These are phyloP conservation scores for Clitopilus hobsonii DNA, from an alignment of 768 basidiomycete genomes.

Conservation along the genomic window DNA sequence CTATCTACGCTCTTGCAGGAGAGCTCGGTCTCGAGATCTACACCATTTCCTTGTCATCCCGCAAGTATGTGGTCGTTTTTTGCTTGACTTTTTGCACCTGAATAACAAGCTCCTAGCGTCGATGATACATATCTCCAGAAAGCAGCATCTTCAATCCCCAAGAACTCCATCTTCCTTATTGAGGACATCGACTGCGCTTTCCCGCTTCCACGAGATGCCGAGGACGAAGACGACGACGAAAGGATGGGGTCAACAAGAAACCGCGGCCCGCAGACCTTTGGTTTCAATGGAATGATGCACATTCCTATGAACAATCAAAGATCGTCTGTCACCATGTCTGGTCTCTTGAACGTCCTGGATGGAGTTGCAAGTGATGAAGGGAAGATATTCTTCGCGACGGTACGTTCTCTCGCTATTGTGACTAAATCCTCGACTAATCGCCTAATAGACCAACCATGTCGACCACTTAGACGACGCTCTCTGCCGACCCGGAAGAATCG, in stretches of 20 bases:
- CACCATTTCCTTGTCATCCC: slow-evolving; percentile 44
- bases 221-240: slow-evolving; percentile 14
- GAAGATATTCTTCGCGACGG: slow-evolving; percentile 57
- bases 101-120: slow-evolving; percentile 26
- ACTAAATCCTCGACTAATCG: neutral
- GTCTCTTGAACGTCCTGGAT: slow-evolving; percentile 54
- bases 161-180: slow-evolving; percentile 49
- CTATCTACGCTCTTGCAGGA: slow-evolving; percentile 50
- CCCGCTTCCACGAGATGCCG: slow-evolving; percentile 38
- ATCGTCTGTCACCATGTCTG: slow-evolving; percentile 45
- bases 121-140: slow-evolving; percentile 46
- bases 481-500: slow-evolving; percentile 53
- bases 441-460: slow-evolving; percentile 44
- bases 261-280: no score
- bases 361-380: slow-evolving; percentile 61
- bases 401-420: slow-evolving; percentile 15
- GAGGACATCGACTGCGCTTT: slow-evolving; percentile 64
- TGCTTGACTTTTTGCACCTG: neutral
- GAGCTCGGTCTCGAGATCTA: slow-evolving; percentile 87
- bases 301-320: slow-evolving; percentile 7
- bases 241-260: no score
- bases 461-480: slow-evolving; percentile 54
- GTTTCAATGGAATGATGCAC: no score
- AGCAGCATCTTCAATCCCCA: slow-evolving; percentile 42
- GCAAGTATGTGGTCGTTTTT: slow-evolving; percentile 30